phyloP scores from a whole-genome alignment of 208 protist species.

The Leishmania tarentolae region DNA sequence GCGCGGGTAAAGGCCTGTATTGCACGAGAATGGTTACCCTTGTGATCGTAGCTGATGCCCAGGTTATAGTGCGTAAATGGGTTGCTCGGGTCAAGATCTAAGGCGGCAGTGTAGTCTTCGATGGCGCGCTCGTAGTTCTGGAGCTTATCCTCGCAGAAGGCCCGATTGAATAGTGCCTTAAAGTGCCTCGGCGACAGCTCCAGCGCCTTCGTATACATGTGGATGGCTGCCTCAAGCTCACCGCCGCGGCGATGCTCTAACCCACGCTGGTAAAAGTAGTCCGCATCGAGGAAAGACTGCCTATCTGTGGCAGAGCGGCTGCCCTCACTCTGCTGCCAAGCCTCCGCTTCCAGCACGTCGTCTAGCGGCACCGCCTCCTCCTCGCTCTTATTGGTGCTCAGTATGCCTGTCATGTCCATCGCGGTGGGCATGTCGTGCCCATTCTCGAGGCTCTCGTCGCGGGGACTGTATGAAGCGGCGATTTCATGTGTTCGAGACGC shows the following conservation, averaged over 20 bases:
- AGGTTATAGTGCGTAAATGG: conserved; percentile 92
- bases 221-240: conserved; percentile 71
- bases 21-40: conserved; percentile 52
- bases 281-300: conserved; percentile 15
- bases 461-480: not conserved
- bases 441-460: conserved; percentile 11
- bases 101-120: conserved; percentile 72
- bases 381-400: conserved; percentile 7
- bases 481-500: not conserved
- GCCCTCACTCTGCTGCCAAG: not conserved
- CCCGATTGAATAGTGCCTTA: conserved; percentile 91
- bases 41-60: conserved; percentile 83
- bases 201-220: conserved; percentile 85
- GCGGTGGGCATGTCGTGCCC: conserved; percentile 13
- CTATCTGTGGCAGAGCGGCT: not conserved
- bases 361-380: conserved; percentile 1
- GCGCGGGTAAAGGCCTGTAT: conserved; percentile 69
- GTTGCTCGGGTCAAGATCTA: conserved; percentile 72
- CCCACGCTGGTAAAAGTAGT: conserved; percentile 77
- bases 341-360: conserved; percentile 1
- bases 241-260: conserved; percentile 62
- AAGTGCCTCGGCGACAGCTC: conserved; percentile 75
- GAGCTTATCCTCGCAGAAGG: conserved; percentile 78
- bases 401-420: conserved; percentile 24
- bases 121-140: conserved; percentile 67